Conservation (phyloP, 805 yeast genomes). For the Lachancea kluyveri region DNA sequence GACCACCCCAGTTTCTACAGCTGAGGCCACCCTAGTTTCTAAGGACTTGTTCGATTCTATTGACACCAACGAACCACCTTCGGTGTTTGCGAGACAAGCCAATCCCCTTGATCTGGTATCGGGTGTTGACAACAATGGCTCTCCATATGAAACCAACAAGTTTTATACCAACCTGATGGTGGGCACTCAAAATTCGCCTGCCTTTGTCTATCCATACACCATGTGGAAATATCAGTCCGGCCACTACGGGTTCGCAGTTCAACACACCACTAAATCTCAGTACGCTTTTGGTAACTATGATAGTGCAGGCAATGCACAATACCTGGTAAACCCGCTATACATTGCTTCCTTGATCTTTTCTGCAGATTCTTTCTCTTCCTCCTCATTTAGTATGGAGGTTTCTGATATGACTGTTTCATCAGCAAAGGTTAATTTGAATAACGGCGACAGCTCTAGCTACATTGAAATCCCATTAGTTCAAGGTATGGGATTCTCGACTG, state of each 20-base stretch:
- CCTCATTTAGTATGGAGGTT: constrained; percentile 37
- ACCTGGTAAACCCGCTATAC: constrained; percentile 50
- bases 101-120: constrained; percentile 41
- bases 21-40: constrained; percentile 19
- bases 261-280: constrained; percentile 43
- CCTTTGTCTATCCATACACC: constrained; percentile 63
- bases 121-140: constrained; percentile 39
- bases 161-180: constrained; percentile 63
- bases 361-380: constrained; percentile 40
- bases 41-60: constrained; percentile 45
- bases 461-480: constrained; percentile 47
- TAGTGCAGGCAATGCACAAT: constrained; percentile 35
- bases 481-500: constrained; percentile 56
- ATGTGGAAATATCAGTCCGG: constrained; percentile 45
- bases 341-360: constrained; percentile 51
- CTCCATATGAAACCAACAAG: constrained; percentile 63
- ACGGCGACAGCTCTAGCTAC: constrained; percentile 27
- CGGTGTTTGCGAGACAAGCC: constrained; percentile 40
- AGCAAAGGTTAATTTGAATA: constrained; percentile 35
- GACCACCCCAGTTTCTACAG: constrained; percentile 11
- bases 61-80: constrained; percentile 39
- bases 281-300: constrained; percentile 43
- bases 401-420: constrained; percentile 46
- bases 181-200: constrained; percentile 46
- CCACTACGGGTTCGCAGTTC: constrained; percentile 55